Base-by-base conservation (phyloP, 2,329 filamentous ascomycete species). In the Trichoderma atrobrunneum region DNA sequence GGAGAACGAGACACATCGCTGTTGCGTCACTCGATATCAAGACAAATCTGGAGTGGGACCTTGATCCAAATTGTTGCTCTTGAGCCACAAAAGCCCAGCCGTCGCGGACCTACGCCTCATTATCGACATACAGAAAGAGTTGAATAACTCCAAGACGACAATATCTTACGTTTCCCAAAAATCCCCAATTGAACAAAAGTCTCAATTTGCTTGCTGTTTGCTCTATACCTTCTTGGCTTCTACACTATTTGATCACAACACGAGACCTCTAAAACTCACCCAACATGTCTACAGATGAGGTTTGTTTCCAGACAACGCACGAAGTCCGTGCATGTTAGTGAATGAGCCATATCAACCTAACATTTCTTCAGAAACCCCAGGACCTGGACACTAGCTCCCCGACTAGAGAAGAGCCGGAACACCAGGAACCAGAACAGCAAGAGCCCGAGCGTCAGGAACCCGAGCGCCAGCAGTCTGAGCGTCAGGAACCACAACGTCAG, bases 41-140 rank as follows among this genome's bases (percentile, higher is more conserved):
- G 28, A 5, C 7, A 51, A 51, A 26, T 5, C 2, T 10, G 36
- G 7, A n/a, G 66, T 60, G 36, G 66, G 28, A 61, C 66, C 66
- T 48, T 60, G 66, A 69, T 61, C 56, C 39, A 51, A 69, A 69
- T 61, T 59, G 36, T 60, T 69, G 28, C 30, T 30, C 66, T n/a
- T 51, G 66, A 61, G 66, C 66, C 66, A 69, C 66, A 69, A 69
- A 69, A 69, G 66, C 66, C 32, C 36, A 61, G 66, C 66, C 56
- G 56, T 39, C 21, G 66, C 56, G 54, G 56, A 51, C 66, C 66
- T 69, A 48, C 66, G 66, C 56, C 66, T 61, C 36, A 61, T 60
- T 60, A 18, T 61, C 32, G 56, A 61, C 56, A 61, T 61, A 12
- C 36, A 56, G 32, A 67, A 57, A 67, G 64, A 67, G 21, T 21